Base-by-base conservation (phyloP, 2,329 filamentous ascomycete genomes). In the Trichoderma atroviride region DNA sequence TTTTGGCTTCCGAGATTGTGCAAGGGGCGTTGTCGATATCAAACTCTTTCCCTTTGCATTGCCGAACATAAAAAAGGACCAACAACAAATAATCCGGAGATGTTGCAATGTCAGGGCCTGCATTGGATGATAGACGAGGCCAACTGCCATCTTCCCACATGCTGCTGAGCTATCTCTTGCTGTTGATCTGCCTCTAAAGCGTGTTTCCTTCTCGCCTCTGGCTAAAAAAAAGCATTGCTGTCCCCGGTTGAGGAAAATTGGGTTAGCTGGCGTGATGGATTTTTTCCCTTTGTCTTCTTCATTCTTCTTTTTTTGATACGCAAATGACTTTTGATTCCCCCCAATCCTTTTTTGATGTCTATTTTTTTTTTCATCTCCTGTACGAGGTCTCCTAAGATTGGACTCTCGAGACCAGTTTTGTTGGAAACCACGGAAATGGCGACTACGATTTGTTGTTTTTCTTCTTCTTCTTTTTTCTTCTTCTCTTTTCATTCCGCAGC, bases 331-430 rank as follows among this genome's bases (percentile, higher is more conserved):
- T 68, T 68, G 66, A 68, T 68, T 68, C 66, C 66, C 66, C 66
- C 66, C 57, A 55, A 52, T 69, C 68, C 73, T 76, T 70, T 67
- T 76, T 73, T 56, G 72, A 70, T 69, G 72, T 75, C 58, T 70
- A 67, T 72, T 70, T 74, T 71, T 13, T 35, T 35, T 33, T 6
- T 10, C 27, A 19, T 31, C 33, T 63, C 47, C 56, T 50, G 22
- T 68, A 33, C 22, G 58, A 47, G 47, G 14, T 13, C 43, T 53
- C 68, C 58, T 5, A 59, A 60, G 52, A 55, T 57, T 50, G 33
- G 40, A 29, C 57, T 22, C 11, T 56, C 40, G 24, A 67, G 35
- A 50, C 29, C 53, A 27, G 10, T 40, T 67, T 43, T n/a, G n/a
- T 35, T 35, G 33, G 55, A 43, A 58, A 40, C 40, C 24, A 29